Evolutionary conservation across 1,284 basidiomycete species (phyloP).

Genomic region (Schizophyllum commune): DNA sequence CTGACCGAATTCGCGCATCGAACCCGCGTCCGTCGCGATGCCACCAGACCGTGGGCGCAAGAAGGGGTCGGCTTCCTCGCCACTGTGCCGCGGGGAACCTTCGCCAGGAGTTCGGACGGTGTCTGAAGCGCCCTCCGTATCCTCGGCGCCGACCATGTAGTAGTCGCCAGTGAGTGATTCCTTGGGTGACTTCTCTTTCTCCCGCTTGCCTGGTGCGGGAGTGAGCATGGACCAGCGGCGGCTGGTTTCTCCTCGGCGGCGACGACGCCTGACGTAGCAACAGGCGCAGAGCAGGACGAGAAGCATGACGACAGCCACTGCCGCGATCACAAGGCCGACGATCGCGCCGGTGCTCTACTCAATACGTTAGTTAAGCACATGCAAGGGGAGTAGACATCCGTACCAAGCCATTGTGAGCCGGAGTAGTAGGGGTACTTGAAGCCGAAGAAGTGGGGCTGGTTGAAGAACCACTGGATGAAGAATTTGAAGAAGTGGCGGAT

Average conservation of each 20-base stretch:
- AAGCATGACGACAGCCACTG: background rate
- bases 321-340: background rate
- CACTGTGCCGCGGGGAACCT: conserved; percentile 56
- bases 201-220: conserved; percentile 40
- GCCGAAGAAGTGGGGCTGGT: background rate
- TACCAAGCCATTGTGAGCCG: background rate
- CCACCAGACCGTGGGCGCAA: conserved; percentile 29
- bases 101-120: conserved; percentile 35
- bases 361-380: background rate
- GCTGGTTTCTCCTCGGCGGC: conserved; percentile 34
- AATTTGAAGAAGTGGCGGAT: conserved; percentile 17
- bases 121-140: conserved; percentile 23
- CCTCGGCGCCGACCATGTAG: conserved; percentile 38
- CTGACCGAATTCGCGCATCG: background rate
- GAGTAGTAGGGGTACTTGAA: background rate
- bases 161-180: conserved; percentile 45
- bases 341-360: background rate
- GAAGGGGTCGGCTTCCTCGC: conserved; percentile 60
- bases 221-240: conserved; percentile 28
- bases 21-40: conserved; percentile 6
- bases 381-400: background rate
- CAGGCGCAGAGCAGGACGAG: background rate
- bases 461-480: conserved; percentile 18
- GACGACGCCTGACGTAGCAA: background rate
- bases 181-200: conserved; percentile 33